These are phyloP conservation scores for Annona squamosa DNA, from an alignment of 164 flowering plant species.

Conservation along the genomic window DNA sequence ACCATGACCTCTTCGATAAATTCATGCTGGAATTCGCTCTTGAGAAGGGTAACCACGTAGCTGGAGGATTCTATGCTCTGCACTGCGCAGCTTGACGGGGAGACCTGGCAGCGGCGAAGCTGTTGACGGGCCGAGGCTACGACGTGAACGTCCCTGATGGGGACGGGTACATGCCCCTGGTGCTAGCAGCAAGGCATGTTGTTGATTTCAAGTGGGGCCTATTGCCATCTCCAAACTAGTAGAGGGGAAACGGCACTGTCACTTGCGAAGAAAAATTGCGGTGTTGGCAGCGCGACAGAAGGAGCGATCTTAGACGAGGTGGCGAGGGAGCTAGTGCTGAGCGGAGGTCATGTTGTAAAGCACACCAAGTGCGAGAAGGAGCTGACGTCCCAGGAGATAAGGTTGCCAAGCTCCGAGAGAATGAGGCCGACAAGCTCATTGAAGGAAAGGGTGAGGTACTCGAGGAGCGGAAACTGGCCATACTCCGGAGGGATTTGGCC, in stretches of 20 bases:
- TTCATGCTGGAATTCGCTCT: conserved; percentile 45
- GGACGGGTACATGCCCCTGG: conserved; percentile 71
- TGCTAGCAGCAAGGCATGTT: conserved; percentile 69
- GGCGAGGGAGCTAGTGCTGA: conserved; percentile 43
- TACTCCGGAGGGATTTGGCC: no score
- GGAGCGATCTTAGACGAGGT: conserved; percentile 50
- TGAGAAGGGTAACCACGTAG: conserved; percentile 25
- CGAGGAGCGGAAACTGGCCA: no score
- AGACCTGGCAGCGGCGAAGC: conserved; percentile 27
- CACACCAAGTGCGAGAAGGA: conserved; percentile 66
- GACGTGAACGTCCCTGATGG: conserved; percentile 46
- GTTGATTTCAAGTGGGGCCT: conserved; percentile 54
- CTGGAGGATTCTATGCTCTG: conserved; percentile 34
- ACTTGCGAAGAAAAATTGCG: conserved; percentile 35
- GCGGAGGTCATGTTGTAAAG: conserved; percentile 46
- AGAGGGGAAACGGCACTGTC: conserved; percentile 56
- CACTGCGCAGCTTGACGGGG: conserved; percentile 63
- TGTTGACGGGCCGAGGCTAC: conserved; percentile 30
- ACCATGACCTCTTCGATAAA: conserved; percentile 42
- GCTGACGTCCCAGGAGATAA: no score
- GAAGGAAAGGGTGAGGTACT: no score
- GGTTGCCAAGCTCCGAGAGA: no score
- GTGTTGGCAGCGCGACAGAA: conserved; percentile 29
- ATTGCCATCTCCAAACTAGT: conserved; percentile 37
- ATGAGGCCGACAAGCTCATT: no score